phyloP scores from a whole-genome alignment of 2,329 filamentous ascomycete species.

The Metarhizium humberi region DNA sequence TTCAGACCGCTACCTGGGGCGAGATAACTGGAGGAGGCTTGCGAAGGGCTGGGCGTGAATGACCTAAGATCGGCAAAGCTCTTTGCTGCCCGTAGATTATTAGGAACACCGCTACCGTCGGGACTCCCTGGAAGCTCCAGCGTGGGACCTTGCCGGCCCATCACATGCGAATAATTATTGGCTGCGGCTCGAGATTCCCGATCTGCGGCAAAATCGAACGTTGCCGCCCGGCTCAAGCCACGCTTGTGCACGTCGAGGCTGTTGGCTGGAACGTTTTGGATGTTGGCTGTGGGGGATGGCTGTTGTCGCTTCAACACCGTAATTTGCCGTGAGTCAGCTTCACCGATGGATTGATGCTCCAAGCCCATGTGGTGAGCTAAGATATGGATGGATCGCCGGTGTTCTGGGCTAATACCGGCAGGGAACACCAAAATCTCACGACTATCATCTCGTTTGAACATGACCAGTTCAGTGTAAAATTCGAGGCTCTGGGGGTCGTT shows the following conservation, averaged over 20 bases:
- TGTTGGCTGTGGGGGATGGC: slow-evolving; percentile 39
- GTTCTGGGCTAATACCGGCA: slow-evolving; percentile 66
- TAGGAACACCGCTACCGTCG: slow-evolving; percentile 50
- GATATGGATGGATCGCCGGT: slow-evolving; percentile 86
- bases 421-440: slow-evolving; percentile 82
- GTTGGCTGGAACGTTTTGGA: slow-evolving; percentile 53
- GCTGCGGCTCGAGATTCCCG: slow-evolving; percentile 57
- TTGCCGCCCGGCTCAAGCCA: slow-evolving; percentile 86
- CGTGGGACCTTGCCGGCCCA: slow-evolving; percentile 77
- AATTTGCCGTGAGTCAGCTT: slow-evolving; percentile 79
- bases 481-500: slow-evolving; percentile 83
- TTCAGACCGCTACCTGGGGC: slow-evolving; percentile 37
- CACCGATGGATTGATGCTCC: slow-evolving; percentile 82
- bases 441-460: slow-evolving; percentile 74
- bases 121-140: slow-evolving; percentile 80
- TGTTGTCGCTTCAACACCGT: slow-evolving; percentile 70
- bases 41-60: slow-evolving; percentile 90
- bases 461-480: slow-evolving; percentile 80
- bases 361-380: slow-evolving; percentile 92
- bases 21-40: slow-evolving; percentile 69
- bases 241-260: slow-evolving; percentile 71
- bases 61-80: slow-evolving; percentile 93
- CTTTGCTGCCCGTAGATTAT: slow-evolving; percentile 86
- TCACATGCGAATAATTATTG: slow-evolving; percentile 59
- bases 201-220: slow-evolving; percentile 86